These are phyloP conservation scores for Pseudoscleropodium purum DNA, from an alignment of 225 moss, liverwort and hornwort species.

Conservation along the genomic window DNA sequence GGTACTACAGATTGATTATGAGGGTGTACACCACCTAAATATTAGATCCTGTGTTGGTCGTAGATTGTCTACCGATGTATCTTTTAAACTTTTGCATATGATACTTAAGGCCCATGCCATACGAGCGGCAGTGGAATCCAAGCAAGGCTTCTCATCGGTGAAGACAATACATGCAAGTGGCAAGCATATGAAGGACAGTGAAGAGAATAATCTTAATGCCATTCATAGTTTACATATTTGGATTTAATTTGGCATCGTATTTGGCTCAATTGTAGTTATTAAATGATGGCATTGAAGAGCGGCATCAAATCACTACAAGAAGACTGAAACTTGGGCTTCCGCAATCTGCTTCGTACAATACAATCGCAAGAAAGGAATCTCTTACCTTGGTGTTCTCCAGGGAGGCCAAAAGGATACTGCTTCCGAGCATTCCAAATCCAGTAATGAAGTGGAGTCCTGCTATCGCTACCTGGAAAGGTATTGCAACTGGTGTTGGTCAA, in stretches of 20 bases:
- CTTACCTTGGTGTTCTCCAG: slow-evolving; percentile 64
- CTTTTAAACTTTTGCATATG: not conserved
- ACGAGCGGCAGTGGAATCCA: not conserved
- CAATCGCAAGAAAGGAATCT: not conserved
- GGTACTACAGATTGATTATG: not conserved
- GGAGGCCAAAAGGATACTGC: slow-evolving; percentile 69
- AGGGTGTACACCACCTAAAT: too few relatives aligned
- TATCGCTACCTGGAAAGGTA: slow-evolving; percentile 59
- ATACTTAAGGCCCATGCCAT: not conserved
- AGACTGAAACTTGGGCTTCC: not conserved
- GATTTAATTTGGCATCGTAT: not conserved
- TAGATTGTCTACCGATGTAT: not conserved
- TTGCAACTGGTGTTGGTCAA: not conserved
- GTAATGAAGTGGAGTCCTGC: slow-evolving; percentile 88
- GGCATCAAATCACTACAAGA: not conserved
- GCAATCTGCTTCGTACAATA: not conserved
- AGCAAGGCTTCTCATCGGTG: not conserved
- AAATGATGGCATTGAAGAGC: not conserved
- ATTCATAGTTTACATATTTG: not conserved
- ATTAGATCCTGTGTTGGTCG: not conserved
- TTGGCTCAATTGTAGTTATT: not conserved
- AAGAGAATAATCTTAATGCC: not conserved
- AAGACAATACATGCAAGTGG: not conserved
- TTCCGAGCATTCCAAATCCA: slow-evolving; percentile 79
- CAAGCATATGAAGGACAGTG: not conserved